Base-by-base conservation (phyloP, 192 early-diverging fungal genomes). In the Nowakowskiella sp. region DNA sequence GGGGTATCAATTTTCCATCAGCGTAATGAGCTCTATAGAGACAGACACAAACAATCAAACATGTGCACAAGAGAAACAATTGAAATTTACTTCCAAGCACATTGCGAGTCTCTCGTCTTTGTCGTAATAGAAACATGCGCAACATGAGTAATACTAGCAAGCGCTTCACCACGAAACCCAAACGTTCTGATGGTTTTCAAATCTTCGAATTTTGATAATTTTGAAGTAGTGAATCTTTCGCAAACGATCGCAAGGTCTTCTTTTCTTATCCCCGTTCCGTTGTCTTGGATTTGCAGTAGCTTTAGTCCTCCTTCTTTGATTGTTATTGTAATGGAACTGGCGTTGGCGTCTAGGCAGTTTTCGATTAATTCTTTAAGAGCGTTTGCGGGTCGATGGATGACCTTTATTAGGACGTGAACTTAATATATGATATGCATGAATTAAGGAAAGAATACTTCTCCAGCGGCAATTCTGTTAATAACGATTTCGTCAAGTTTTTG, bases 281-380 rank as follows among this genome's bases (percentile, higher is more conserved):
- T 88, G 62, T 89, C 87, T 52, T 83, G 78, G 47, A 97, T 94
- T 63, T 93, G 91, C 43, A 99, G 66, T 4, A 96, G 56, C 61
- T 97, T 96, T 10, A 97, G 57, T 1, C 96, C 94, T 23, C 92
- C 94, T 16, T 96, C 92, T 56, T 92, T 91, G 48, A 85, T 71
- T 1, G 72, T 54, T 25, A 99, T 77, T 23, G 86, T 77, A 45
- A 99, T 92, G 26, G 65, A 73, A 16, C 88, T 92, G 0, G 96
- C 76, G 3, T 86, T 85, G 7, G 96, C 94, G 67, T 99, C 96
- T 24, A 99, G 71, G 4, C 87, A 86, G 64, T 99, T 99, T 55
- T 99, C 96, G 30, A 99, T 76, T 22, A 99, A 75, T 63, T 99
- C 96, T 58, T 99, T 99, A 21, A 96, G 65, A 13, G 92, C 93